phyloP scores from a whole-genome alignment of 805 yeast species.

The Tetrapisispora namnaoensis region DNA sequence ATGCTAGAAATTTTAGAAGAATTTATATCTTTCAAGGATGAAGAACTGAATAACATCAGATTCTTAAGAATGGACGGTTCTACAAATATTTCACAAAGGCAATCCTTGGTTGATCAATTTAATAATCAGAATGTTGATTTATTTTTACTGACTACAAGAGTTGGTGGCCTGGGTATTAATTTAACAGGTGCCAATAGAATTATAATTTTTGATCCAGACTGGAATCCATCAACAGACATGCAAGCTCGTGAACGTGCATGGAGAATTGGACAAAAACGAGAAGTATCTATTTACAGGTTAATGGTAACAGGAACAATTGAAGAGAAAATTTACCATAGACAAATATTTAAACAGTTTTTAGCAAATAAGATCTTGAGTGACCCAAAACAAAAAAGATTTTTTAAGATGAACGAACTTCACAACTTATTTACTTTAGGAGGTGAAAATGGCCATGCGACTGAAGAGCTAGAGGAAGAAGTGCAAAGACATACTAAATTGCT shows the following conservation, averaged over 20 bases:
- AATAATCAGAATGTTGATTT: slow-evolving; percentile 53
- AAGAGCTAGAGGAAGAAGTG: slow-evolving; percentile 39
- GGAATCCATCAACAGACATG: slow-evolving; percentile 97
- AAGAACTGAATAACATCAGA: slow-evolving; percentile 29
- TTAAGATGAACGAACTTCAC: slow-evolving; percentile 84
- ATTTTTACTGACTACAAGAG: slow-evolving; percentile 83
- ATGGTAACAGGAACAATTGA: slow-evolving; percentile 95
- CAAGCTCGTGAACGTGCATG: slow-evolving; percentile 97
- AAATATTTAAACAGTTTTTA: slow-evolving; percentile 87
- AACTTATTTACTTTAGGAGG: slow-evolving; percentile 83
- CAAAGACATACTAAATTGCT: slow-evolving; percentile 45
- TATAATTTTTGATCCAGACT: slow-evolving; percentile 91
- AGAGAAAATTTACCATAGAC: slow-evolving; percentile 93
- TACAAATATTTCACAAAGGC: slow-evolving; percentile 71
- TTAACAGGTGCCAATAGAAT: slow-evolving; percentile 92
- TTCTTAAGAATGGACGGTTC: slow-evolving; percentile 91
- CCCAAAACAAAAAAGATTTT: slow-evolving; percentile 88
- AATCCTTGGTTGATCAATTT: slow-evolving; percentile 69
- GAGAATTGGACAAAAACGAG: slow-evolving; percentile 91
- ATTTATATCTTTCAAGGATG: slow-evolving; percentile 40
- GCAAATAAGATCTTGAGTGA: slow-evolving; percentile 91
- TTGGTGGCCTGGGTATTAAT: slow-evolving; percentile 93
- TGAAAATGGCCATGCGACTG: slow-evolving; percentile 34
- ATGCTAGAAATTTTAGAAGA: slow-evolving; percentile 82
- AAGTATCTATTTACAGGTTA: slow-evolving; percentile 80